phyloP scores from a whole-genome alignment of 768 basidiomycete genomes.

The Hygrocybe coccinea region DNA sequence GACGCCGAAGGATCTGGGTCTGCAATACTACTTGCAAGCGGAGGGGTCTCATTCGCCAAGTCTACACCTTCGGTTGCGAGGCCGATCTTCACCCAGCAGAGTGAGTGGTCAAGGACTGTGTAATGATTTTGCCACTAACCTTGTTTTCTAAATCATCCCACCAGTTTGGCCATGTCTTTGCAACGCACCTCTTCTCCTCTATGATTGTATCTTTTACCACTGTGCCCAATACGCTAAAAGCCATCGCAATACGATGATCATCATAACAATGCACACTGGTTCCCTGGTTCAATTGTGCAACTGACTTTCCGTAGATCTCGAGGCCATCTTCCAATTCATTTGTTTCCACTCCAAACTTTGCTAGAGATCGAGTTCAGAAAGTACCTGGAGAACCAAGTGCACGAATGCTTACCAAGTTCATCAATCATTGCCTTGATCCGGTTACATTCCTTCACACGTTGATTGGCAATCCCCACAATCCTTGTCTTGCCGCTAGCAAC shows the following conservation, averaged over 20 bases:
- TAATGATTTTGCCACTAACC: conserved; percentile 38
- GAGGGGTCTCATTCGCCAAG: conserved; percentile 40
- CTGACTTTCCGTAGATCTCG: conserved; percentile 76
- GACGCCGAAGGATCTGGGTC: conserved; percentile 44
- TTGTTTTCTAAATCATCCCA: conserved; percentile 98
- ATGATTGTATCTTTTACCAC: conserved; percentile 71
- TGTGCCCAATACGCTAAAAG: conserved; percentile 83
- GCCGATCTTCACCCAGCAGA: conserved; percentile 60
- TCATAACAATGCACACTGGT: conserved; percentile 92
- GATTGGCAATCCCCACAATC: conserved; percentile 94
- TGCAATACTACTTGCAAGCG: conserved; percentile 40
- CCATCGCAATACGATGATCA: conserved; percentile 98
- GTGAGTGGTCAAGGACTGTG: not conserved
- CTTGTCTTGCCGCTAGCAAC: conserved; percentile 68
- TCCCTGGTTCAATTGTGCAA: conserved; percentile 57
- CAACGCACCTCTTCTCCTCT: conserved; percentile 96
- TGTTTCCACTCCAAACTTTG: conserved; percentile 92
- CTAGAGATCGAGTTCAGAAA: conserved; percentile 34
- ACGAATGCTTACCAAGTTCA: conserved; percentile 62
- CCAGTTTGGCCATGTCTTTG: conserved; percentile 99
- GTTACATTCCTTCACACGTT: conserved; percentile 98
- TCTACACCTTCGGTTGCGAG: conserved; percentile 84
- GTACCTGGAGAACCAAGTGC: not conserved
- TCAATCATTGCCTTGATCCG: conserved; percentile 96
- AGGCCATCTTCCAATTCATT: conserved; percentile 91